Evolutionary conservation across 2,329 filamentous ascomycete genomes (phyloP).

Genomic region (Aspergillus sp.): DNA sequence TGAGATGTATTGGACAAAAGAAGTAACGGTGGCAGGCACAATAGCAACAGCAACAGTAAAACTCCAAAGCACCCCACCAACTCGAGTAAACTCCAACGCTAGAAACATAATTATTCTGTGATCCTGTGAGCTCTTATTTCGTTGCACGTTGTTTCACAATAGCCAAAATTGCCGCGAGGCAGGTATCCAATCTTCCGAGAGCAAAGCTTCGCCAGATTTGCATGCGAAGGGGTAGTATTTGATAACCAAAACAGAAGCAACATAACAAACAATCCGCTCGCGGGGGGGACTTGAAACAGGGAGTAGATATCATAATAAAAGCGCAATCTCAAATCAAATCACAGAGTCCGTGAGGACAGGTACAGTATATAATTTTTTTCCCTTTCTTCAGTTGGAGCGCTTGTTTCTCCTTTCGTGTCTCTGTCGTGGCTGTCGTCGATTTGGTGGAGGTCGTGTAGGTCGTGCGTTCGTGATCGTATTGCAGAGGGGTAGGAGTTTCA

Average conservation of each 20-base stretch:
- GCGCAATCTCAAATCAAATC: conserved; percentile 17
- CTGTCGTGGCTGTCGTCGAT: conserved; percentile 7
- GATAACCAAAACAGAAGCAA: conserved; percentile 18
- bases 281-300: conserved; percentile 9
- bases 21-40: not conserved
- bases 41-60: conserved; percentile 1
- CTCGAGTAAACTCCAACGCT: conserved; percentile 24
- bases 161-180: conserved; percentile 28
- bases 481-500: not conserved
- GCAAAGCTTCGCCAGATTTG: conserved; percentile 19
- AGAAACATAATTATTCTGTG: conserved; percentile 22
- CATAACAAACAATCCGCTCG: conserved; percentile 3
- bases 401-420: conserved; percentile 4
- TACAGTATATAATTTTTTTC: conserved; percentile 25
- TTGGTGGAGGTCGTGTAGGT: not conserved
- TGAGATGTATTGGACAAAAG: not conserved
- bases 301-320: conserved; percentile 12
- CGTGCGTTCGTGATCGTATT: conserved; percentile 8
- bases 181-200: conserved; percentile 25
- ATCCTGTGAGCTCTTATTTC: conserved; percentile 12
- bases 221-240: conserved; percentile 12
- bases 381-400: not conserved
- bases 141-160: conserved; percentile 5
- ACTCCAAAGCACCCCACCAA: conserved; percentile 6
- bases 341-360: conserved; percentile 35